A percentile compares a stretch with the other conserved stretches of the same genome.
Conservation (phyloP, 768 basidiomycete species). For the Gloeostereum incarnatum region DNA sequence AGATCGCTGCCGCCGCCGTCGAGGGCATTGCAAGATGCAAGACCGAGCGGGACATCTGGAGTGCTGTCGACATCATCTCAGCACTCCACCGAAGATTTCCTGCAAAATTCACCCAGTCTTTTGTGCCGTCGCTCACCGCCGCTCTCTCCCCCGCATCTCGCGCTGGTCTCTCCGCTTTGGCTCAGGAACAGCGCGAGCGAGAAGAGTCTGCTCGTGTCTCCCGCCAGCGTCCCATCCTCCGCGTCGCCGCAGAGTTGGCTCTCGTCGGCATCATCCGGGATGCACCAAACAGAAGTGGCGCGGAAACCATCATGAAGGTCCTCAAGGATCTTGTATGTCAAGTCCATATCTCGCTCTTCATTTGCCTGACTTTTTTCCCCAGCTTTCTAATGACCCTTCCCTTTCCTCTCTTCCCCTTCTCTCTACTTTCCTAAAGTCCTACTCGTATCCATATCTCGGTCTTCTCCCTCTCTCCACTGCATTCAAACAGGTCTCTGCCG, state of each 20-base stretch:
- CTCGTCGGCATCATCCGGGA: slow-evolving; percentile 79
- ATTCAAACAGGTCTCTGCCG: slow-evolving; percentile 52
- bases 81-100: slow-evolving; percentile 84
- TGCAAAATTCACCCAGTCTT: slow-evolving; percentile 62
- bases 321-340: slow-evolving; percentile 73
- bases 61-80: slow-evolving; percentile 90
- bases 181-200: slow-evolving; percentile 82
- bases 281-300: slow-evolving; percentile 58
- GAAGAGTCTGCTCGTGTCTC: slow-evolving; percentile 75
- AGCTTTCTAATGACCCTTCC: slow-evolving; percentile 85
- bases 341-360: slow-evolving; percentile 5
- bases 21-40: slow-evolving; percentile 87
- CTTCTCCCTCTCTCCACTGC: slow-evolving; percentile 36
- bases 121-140: slow-evolving; percentile 50
- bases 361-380: slow-evolving; percentile 8
- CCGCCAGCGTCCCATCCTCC: slow-evolving; percentile 77
- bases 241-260: slow-evolving; percentile 86
- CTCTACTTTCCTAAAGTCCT: slow-evolving; percentile 90
- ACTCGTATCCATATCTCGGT: slow-evolving; percentile 83
- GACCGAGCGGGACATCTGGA: slow-evolving; percentile 87
- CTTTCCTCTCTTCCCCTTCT: slow-evolving; percentile 85
- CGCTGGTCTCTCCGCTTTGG: slow-evolving; percentile 42
- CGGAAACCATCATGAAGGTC: slow-evolving; percentile 85
- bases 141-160: slow-evolving; percentile 54
- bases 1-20: slow-evolving; percentile 78